Conservation (phyloP, 306 rosid genomes). For the Hippophae gyantsensis region DNA sequence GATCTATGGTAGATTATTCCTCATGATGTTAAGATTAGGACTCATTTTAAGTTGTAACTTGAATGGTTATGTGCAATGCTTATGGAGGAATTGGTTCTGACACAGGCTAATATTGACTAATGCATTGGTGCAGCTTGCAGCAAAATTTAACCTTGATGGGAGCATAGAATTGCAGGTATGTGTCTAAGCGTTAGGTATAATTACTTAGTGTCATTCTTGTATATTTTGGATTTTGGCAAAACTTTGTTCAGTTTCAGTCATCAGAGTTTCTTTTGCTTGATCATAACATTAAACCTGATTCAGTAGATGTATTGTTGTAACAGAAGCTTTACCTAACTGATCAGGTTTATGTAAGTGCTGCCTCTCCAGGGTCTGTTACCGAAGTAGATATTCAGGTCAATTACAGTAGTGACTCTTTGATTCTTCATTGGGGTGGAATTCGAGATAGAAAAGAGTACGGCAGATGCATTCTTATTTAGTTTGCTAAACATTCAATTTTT, state of each 20-base stretch:
- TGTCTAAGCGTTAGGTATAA: slow-evolving; percentile 4
- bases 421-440: slow-evolving; percentile 88
- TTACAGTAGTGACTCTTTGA: slow-evolving; percentile 47
- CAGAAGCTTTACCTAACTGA: slow-evolving; percentile 23
- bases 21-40: background rate
- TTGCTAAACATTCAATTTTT: background rate
- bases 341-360: slow-evolving; percentile 60
- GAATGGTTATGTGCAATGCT: background rate
- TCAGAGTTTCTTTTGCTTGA: slow-evolving; percentile 4
- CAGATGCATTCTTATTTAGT: slow-evolving; percentile 7
- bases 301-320: slow-evolving; percentile 12
- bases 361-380: slow-evolving; percentile 38
- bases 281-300: slow-evolving; percentile 1
- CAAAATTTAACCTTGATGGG: slow-evolving; percentile 72
- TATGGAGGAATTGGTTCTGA: slow-evolving; percentile 8
- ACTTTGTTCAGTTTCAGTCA: slow-evolving; percentile 8
- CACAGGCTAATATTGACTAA: slow-evolving; percentile 22
- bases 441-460: slow-evolving; percentile 66
- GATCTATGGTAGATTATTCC: background rate
- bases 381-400: slow-evolving; percentile 56
- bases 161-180: slow-evolving; percentile 78
- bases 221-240: background rate
- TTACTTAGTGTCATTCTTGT: slow-evolving; percentile 6
- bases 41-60: background rate
- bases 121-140: slow-evolving; percentile 41